Evolutionary conservation across 176 grass and related monocot species (phyloP), one percentile per base, ranked within the genome.

Genomic region (Ampelocalamus luodianensis): DNA sequence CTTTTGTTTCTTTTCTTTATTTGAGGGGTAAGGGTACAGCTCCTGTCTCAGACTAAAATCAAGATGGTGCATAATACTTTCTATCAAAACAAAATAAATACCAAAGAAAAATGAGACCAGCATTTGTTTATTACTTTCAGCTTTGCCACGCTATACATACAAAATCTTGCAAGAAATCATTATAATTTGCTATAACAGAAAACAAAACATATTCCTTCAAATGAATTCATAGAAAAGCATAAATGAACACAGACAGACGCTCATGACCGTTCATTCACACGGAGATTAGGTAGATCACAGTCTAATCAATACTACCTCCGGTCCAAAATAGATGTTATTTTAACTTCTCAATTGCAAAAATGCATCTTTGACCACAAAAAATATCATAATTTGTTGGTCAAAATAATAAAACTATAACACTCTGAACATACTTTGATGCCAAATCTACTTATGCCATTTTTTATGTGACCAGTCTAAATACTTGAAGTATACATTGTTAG

Each of bases 251-350:
- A 62, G 32, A 66, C 5, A 39, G 5, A 68, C 1, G 46, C 32
- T 68, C 63, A 26, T 38, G n/a, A 51, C 29, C 69, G 48, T 51
- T 39, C 46, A 40, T 53, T 68, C 32, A 69, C 34, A 39, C 20
- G 0, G 51, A 55, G 32, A 22, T 26, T 51, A 68, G 29, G 48
- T 55, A 53, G 38, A 70, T 43, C 12, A 55, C 12, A 55, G 36
- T 68, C 10, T 69, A 81, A 54, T 66, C 46, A 68, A 68, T 70
- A 48, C 77, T 22, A 44, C 59, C 59, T 79, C 59, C 59, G 34
- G n/a, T 24, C n/a, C 23, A 61, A 63, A 78, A 78, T 34, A 65
- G 59, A 48, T 46, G 58, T 22, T 45, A 48, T 34, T 75, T 61
- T 32, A 46, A 29, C 39, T 78, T 45, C 10, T 10, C 22, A 61